phyloP scores from a whole-genome alignment of 768 basidiomycete genomes.

The Auriscalpium orientale region DNA sequence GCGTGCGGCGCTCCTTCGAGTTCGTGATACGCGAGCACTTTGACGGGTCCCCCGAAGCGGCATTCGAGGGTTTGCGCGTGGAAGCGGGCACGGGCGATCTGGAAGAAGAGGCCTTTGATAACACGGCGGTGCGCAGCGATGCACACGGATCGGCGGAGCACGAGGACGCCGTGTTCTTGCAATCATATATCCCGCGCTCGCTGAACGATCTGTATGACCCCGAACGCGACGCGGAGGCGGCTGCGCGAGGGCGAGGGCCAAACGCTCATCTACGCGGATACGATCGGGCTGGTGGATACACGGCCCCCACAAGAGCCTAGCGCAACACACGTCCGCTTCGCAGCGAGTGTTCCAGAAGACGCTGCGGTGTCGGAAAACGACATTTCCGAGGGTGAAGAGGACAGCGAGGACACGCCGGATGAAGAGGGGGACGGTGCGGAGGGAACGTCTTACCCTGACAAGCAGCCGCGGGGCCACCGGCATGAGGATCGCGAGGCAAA shows the following conservation, averaged over 20 bases:
- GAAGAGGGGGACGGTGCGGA: conserved; percentile 21
- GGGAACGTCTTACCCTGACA: conserved; percentile 37
- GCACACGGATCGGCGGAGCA: conserved; percentile 31
- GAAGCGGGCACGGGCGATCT: background rate
- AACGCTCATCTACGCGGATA: conserved; percentile 78
- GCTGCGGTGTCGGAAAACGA: conserved; percentile 12
- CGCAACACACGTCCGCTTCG: conserved; percentile 12
- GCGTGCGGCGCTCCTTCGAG: conserved; percentile 78
- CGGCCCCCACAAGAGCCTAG: background rate
- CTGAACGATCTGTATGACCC: conserved; percentile 92
- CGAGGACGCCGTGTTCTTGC: conserved; percentile 86
- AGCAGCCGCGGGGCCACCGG: conserved; percentile 74
- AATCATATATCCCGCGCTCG: conserved; percentile 87
- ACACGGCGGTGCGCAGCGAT: conserved; percentile 4
- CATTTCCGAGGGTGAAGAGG: conserved; percentile 24
- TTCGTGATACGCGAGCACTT: conserved; percentile 66
- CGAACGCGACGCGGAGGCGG: conserved; percentile 79
- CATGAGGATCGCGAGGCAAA: conserved; percentile 90
- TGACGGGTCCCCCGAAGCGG: conserved; percentile 23
- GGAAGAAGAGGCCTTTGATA: background rate
- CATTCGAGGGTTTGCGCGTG: background rate
- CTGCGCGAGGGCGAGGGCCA: conserved; percentile 63
- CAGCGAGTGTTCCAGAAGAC: conserved; percentile 14
- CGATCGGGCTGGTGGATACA: conserved; percentile 67
- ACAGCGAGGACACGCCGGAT: conserved; percentile 24